Evolutionary conservation across 177 flowering plant species (phyloP).

Genomic region (Vitis hybrid): DNA sequence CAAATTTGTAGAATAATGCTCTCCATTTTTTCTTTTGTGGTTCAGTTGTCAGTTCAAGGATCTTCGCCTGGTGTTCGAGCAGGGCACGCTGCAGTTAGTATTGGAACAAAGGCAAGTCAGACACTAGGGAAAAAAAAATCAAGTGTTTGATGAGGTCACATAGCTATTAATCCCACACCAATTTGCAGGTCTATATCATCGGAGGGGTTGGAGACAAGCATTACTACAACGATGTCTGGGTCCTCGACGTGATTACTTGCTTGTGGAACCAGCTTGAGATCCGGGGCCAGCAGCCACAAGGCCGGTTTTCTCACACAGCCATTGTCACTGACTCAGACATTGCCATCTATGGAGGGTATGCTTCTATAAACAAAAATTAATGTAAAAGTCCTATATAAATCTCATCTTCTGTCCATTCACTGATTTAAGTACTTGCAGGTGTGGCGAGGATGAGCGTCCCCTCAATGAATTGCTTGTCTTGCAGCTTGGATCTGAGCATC

Average conservation of each 20-base stretch:
- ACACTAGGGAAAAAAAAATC: neutral
- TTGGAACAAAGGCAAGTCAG: conserved; percentile 72
- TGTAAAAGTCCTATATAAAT: neutral
- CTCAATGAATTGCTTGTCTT: conserved; percentile 72
- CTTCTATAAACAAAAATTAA: neutral
- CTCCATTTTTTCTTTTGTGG: conserved; percentile 1
- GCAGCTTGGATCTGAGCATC: conserved; percentile 71
- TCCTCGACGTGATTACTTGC: conserved; percentile 55
- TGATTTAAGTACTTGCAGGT: conserved; percentile 40
- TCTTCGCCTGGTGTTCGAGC: conserved; percentile 83
- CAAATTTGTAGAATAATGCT: neutral
- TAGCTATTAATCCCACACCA: no score
- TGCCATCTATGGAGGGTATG: conserved; percentile 89
- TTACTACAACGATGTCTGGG: conserved; percentile 88
- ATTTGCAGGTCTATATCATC: conserved; percentile 67
- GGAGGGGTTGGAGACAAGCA: conserved; percentile 96
- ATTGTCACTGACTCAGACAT: conserved; percentile 60
- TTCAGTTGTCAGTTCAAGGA: conserved; percentile 66
- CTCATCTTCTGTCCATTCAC: neutral
- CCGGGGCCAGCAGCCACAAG: conserved; percentile 76
- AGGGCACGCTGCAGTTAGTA: conserved; percentile 76
- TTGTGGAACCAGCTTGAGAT: conserved; percentile 73
- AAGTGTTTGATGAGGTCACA: no score
- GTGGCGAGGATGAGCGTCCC: conserved; percentile 97
- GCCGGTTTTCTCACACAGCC: conserved; percentile 92